These are phyloP conservation scores for Metschnikowia drakensbergensis DNA, from an alignment of 805 yeast genomes.

Conservation along the genomic window DNA sequence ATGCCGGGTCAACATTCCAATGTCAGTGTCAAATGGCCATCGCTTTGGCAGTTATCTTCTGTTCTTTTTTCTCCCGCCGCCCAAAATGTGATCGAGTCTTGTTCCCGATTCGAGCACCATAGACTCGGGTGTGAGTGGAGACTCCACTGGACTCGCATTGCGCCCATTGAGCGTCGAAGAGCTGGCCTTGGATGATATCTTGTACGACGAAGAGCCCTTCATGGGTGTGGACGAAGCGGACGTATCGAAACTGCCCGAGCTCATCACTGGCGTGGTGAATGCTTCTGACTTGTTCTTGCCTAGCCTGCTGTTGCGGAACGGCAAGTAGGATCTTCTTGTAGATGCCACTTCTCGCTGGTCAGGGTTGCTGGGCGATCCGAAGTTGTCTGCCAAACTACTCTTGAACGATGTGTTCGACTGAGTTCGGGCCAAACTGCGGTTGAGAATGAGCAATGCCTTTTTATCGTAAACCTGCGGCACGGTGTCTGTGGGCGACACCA, in stretches of 20 bases:
- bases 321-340: constrained; percentile 37
- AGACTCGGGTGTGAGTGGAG: constrained; percentile 10
- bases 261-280: constrained; percentile 10
- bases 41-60: neutral
- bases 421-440: constrained; percentile 66
- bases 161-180: constrained; percentile 3
- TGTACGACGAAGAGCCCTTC: constrained; percentile 3
- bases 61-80: constrained; percentile 15
- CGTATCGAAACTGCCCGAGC: constrained; percentile 7
- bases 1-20: too few relatives aligned
- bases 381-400: constrained; percentile 67
- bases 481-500: constrained; percentile 55
- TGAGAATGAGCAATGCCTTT: constrained; percentile 71
- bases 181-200: neutral
- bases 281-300: constrained; percentile 20
- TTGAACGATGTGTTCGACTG: constrained; percentile 77
- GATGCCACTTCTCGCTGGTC: constrained; percentile 15
- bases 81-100: constrained; percentile 13
- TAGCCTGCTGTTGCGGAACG: constrained; percentile 35
- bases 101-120: constrained; percentile 10
- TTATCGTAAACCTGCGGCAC: constrained; percentile 78
- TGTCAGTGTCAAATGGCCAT: too few relatives aligned
- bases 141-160: constrained; percentile 12
- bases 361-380: constrained; percentile 23
- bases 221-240: constrained; percentile 9